Percentiles rank a stretch among this genome's conserved stretches.
These are phyloP conservation scores for Sporobolomyces phaffii DNA, from an alignment of 768 basidiomycete genomes.

Conservation along the genomic window DNA sequence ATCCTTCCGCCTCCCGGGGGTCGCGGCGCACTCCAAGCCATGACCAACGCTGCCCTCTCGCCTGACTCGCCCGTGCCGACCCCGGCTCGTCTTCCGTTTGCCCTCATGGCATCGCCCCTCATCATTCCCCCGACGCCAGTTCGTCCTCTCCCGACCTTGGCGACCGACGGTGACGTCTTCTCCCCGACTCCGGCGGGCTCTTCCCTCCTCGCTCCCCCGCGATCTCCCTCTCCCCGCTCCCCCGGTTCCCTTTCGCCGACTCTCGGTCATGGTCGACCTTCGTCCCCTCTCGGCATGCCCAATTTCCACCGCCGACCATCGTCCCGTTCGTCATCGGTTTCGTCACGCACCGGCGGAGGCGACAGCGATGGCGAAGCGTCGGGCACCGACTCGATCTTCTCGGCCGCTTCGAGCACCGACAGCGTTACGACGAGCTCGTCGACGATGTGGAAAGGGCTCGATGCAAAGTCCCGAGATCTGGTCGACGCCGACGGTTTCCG, in stretches of 20 bases:
- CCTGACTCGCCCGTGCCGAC: slow-evolving; percentile 20
- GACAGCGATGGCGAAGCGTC: slow-evolving; percentile 26
- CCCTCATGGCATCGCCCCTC: slow-evolving; percentile 33
- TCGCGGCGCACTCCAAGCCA: slow-evolving; percentile 18
- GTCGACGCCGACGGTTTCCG: slow-evolving; percentile 24
- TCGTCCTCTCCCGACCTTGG: slow-evolving; percentile 1
- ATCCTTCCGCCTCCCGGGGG: slow-evolving; percentile 36
- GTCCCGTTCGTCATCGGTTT: slow-evolving; percentile 32
- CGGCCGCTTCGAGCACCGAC: slow-evolving; percentile 16
- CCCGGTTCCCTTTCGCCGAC: slow-evolving; percentile 20
- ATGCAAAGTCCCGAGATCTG: slow-evolving; percentile 13
- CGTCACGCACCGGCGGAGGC: slow-evolving; percentile 13
- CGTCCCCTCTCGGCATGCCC: slow-evolving; percentile 26
- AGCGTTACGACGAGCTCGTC: slow-evolving; percentile 1
- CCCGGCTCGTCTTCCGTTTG: background rate
- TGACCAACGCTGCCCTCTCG: slow-evolving; percentile 30
- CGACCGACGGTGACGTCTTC: slow-evolving; percentile 31
- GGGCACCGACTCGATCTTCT: slow-evolving; percentile 31
- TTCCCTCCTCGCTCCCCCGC: slow-evolving; percentile 15
- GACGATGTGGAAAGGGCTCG: slow-evolving; percentile 26
- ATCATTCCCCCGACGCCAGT: slow-evolving; percentile 36
- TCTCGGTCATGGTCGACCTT: slow-evolving; percentile 4
- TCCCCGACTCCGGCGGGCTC: slow-evolving; percentile 28
- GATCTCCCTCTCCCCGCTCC: slow-evolving; percentile 4
- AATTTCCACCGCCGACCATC: slow-evolving; percentile 19